A percentile compares a stretch with the other conserved stretches of the same genome.
Conservation (phyloP, 2,329 filamentous ascomycete species). For the Aspergillus niger region DNA sequence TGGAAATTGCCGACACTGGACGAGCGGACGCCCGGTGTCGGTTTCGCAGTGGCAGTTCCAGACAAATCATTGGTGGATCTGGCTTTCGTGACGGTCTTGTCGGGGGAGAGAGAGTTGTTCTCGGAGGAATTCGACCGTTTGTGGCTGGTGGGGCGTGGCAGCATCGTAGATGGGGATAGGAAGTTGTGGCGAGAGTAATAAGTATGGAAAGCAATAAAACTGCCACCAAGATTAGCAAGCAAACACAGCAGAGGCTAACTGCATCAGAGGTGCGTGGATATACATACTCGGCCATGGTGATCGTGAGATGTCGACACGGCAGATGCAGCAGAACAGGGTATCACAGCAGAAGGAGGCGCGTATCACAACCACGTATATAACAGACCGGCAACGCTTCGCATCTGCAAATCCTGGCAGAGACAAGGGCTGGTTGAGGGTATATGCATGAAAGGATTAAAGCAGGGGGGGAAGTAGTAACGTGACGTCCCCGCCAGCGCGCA, state of each 20-base stretch:
- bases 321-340: constrained; percentile 23
- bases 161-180: constrained; percentile 41
- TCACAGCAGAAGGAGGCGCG: constrained; percentile 14
- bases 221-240: constrained; percentile 25
- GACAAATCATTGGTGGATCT: constrained; percentile 48
- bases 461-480: constrained; percentile 12
- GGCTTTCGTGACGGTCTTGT: constrained; percentile 45
- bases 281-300: constrained; percentile 45
- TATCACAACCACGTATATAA: constrained; percentile 22
- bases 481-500: constrained; percentile 30
- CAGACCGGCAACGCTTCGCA: constrained; percentile 17
- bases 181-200: constrained; percentile 39
- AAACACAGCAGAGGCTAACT: background rate
- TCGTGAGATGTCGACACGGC: constrained; percentile 13
- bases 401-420: constrained; percentile 15
- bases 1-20: constrained; percentile 35
- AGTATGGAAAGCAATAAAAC: constrained; percentile 43
- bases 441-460: constrained; percentile 22
- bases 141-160: constrained; percentile 38
- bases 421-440: constrained; percentile 18
- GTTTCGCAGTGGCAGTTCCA: constrained; percentile 35
- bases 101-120: constrained; percentile 37
- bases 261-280: background rate
- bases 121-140: constrained; percentile 42
- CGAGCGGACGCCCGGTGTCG: constrained; percentile 24